Evolutionary conservation across 495 filamentous ascomycete genomes (phyloP), one percentile per base, ranked within the genome.

Genomic region (Xanthoparmelia taractica): DNA sequence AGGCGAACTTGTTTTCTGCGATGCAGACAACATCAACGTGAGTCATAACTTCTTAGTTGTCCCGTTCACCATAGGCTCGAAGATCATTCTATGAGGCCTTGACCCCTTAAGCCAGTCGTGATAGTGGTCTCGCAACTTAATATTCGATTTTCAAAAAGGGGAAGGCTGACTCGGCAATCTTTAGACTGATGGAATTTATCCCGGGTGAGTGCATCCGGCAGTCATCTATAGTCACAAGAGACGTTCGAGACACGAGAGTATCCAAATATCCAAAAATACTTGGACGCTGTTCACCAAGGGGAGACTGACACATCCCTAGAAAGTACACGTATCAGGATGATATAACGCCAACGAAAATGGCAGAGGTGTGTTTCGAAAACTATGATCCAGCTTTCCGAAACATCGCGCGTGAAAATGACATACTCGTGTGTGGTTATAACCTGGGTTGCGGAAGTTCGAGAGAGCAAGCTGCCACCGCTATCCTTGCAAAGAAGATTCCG

Each of bases 271-370:
- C 34, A 10, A 10, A 36, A 36, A 5, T 36, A 36, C 34, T 36
- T 10, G 17, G 43, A n/a, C 8, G 20, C 43, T 36, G 13, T 45
- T 8, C 4, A 18, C 3, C 4, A 45, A 18, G 43, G 43, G 43
- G 43, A 45, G 1, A 45, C 43, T 45, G 18, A 45, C 43, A 23
- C 43, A 18, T 4, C 18, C 2, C 5, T 5, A 90, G 89, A 1
- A 91, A 92, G 69, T 90, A 88, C 70, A 96, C 91, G 1, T 97
- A 96, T 76, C 90, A 93, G 70, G 92, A 97, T 72, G 82, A 88
- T 71, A 80, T 97, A 18, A 76, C 89, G 0, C 74, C 70, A 0
- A 84, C 87, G 48, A 85, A 82, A 36, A 97, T 97, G 92, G 92
- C 91, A 0, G 73, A 87, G 67, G 92, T 92, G 1, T 91, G 87